Conservation (phyloP, 2,329 filamentous ascomycete species). For the Pseudogymnoascus sp. region DNA sequence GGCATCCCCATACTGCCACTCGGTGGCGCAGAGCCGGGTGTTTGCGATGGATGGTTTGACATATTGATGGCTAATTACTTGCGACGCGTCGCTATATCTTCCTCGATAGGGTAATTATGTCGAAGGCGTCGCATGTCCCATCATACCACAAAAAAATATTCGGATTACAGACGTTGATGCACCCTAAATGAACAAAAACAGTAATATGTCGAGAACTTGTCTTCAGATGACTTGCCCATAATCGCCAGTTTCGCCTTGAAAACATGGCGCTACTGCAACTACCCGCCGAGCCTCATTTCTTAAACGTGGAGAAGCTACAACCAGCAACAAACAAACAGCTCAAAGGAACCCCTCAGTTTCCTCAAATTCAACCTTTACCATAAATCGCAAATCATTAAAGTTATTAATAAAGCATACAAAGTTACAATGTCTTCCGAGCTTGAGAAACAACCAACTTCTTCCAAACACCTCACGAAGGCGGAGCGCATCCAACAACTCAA, state of each 20-base stretch:
- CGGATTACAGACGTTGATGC: neutral
- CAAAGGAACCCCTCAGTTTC: neutral
- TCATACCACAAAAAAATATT: neutral
- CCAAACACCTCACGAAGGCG: constrained; percentile 52
- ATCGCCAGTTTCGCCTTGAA: constrained; percentile 3
- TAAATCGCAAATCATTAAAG: neutral
- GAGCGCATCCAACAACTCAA: constrained; percentile 76
- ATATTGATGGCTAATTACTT: constrained; percentile 15
- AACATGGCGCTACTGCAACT: constrained; percentile 10
- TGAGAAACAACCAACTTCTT: neutral
- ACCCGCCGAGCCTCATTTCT: constrained; percentile 10
- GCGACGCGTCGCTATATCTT: neutral
- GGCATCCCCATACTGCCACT: constrained; percentile 37
- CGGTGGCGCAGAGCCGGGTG: constrained; percentile 39
- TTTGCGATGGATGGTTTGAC: constrained; percentile 35
- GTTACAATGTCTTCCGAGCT: neutral
- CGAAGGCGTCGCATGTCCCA: neutral
- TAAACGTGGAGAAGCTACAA: constrained; percentile 7
- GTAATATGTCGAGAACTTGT: neutral
- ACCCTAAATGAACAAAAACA: neutral
- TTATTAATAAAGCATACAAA: neutral
- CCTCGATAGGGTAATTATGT: neutral
- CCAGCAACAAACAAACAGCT: neutral
- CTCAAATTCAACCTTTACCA: neutral
- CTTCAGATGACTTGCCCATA: neutral